Evolutionary conservation across 1,284 basidiomycete species (phyloP), one percentile per base, ranked within the genome.

Genomic region (Cerrena zonata): DNA sequence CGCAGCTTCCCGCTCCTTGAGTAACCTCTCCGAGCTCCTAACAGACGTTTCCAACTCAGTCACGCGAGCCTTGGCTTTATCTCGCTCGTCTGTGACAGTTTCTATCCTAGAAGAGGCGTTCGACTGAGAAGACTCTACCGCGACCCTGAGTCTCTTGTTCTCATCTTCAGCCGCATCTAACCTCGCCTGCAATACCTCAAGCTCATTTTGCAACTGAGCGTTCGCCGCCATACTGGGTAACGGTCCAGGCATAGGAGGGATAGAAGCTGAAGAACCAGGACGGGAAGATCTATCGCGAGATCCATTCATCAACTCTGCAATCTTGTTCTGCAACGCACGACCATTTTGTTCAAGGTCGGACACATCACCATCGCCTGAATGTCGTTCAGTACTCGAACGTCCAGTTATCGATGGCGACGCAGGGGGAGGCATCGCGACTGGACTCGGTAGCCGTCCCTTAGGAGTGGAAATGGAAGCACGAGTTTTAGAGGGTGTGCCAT

Each of bases 341-440:
- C 50, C 53, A 47, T 71, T 74, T 30, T 64, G 58, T 44, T 73
- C 69, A 27, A 80, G 62, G 53, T 73, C 73, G 21, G 64, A 53
- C 15, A 63, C 41, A 11, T 18, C 34, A 23, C 21, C 39, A 10
- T 7, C 18, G 22, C 44, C 44, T 11, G 5, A 25, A 5, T 43
- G 13, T 4, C 5, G n/a, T 11, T 21, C 25, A 45, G 44, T 18
- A 5, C 30, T n/a, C 37, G 68, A 59, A 50, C 65, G 55, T 19
- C 53, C 56, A 4, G 66, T 61, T 24, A 59, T 53, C 43, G 71
- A 65, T 15, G 84, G 84, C 12, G 84, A 84, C 0, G 80, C 71
- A 13, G 87, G 87, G 2, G 87, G 87, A 2, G 86, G 87, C 85
- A 89, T 89, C 2, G 83, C 81, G 27, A 86, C 65, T n/a, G 77